These are phyloP conservation scores for Yamadazyma scolyti DNA, from an alignment of 805 yeast genomes.

Conservation along the genomic window DNA sequence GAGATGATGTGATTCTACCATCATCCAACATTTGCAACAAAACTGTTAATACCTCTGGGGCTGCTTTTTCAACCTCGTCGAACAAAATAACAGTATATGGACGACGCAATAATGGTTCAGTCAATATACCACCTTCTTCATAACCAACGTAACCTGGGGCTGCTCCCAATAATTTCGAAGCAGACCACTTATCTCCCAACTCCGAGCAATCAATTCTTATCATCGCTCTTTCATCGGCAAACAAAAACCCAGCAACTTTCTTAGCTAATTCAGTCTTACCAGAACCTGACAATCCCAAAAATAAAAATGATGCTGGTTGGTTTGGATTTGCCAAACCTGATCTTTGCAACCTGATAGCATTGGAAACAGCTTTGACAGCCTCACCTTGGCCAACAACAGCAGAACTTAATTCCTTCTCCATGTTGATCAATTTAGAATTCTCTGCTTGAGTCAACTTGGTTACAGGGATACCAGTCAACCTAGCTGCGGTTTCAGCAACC, in stretches of 20 bases:
- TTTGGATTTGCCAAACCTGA: slow-evolving; percentile 95
- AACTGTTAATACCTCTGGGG: slow-evolving; percentile 93
- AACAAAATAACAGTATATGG: slow-evolving; percentile 96
- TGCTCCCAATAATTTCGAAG: slow-evolving; percentile 91
- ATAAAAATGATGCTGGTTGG: slow-evolving; percentile 93
- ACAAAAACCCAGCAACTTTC: slow-evolving; percentile 92
- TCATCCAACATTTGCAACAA: slow-evolving; percentile 91
- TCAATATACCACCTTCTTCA: slow-evolving; percentile 95
- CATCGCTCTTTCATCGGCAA: slow-evolving; percentile 95
- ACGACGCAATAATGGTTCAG: slow-evolving; percentile 84
- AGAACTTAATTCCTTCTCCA: slow-evolving; percentile 81
- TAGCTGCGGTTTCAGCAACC: slow-evolving; percentile 95
- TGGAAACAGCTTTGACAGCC: slow-evolving; percentile 94
- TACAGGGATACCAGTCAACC: slow-evolving; percentile 96
- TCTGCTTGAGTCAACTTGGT: slow-evolving; percentile 93
- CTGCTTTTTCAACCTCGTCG: slow-evolving; percentile 98
- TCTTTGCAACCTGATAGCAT: slow-evolving; percentile 87
- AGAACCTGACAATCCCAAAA: slow-evolving; percentile 93
- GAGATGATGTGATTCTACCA: slow-evolving; percentile 92
- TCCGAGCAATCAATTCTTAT: slow-evolving; percentile 98
- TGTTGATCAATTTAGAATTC: slow-evolving; percentile 85
- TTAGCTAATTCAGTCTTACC: slow-evolving; percentile 98
- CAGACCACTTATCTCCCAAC: slow-evolving; percentile 91
- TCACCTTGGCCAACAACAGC: slow-evolving; percentile 94
- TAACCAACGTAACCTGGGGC: slow-evolving; percentile 95